Conservation (phyloP, 768 basidiomycete genomes). For the Rhizopogon vesiculosus region DNA sequence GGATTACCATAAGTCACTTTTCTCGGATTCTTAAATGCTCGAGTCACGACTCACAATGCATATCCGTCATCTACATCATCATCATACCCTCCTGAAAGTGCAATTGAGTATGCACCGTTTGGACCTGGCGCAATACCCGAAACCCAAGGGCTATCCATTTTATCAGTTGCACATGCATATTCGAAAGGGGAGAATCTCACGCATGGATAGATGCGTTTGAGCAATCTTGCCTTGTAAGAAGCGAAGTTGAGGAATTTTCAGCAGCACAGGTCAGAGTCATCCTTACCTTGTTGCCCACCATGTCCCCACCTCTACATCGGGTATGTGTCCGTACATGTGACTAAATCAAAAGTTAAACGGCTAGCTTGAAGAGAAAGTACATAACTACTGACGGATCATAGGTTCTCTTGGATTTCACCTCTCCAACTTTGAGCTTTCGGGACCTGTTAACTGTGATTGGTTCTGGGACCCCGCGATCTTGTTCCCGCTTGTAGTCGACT, state of each 20-base stretch:
- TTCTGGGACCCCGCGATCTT: conserved; percentile 25
- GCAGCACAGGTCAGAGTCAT: neutral
- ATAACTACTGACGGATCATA: conserved; percentile 26
- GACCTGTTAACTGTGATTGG: conserved; percentile 36
- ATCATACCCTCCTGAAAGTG: conserved; percentile 85
- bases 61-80: conserved; percentile 83
- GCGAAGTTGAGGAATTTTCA: neutral
- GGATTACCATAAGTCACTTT: neutral
- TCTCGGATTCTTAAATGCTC: neutral
- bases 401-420: conserved; percentile 26
- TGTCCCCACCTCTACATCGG: conserved; percentile 71
- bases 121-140: conserved; percentile 64
- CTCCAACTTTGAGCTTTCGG: conserved; percentile 29
- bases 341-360: conserved; percentile 29
- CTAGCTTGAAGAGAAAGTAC: conserved; percentile 13
- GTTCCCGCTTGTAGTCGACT: conserved; percentile 50
- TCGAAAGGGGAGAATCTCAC: conserved; percentile 39
- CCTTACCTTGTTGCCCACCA: conserved; percentile 75
- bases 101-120: conserved; percentile 79
- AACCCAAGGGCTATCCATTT: conserved; percentile 62
- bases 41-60: conserved; percentile 57
- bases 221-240: conserved; percentile 45
- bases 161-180: neutral
- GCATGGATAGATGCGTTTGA: conserved; percentile 81
- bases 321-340: conserved; percentile 78